Evolutionary conservation across 495 filamentous ascomycete genomes (phyloP), one percentile per base, ranked within the genome.

Genomic region (Aspergillus cavernicola): DNA sequence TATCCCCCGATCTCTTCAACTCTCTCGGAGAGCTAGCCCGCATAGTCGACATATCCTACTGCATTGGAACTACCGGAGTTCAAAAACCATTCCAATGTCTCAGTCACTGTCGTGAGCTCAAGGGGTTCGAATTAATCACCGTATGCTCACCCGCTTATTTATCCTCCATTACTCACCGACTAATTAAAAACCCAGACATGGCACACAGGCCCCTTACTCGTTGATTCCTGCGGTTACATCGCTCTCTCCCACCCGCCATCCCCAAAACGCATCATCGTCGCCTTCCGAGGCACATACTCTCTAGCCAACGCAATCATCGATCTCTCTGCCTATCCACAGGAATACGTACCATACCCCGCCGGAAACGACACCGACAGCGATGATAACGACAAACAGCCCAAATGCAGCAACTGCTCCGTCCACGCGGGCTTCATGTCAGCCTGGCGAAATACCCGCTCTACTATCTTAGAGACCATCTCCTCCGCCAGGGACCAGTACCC

Each of bases 21-120:
- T 87, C 90, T 12, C 80, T 98, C 19, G 89, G 96, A 60, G 89
- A 95, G 63, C 71, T 92, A 46, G 81, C 92, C 12, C 84, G 90
- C 38, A 77, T 98, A 3, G 92, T 97, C 23, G 95, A 98, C 57
- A 93, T 98, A 42, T 76, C 90, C 24, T 98, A 98, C 76, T 98
- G 93, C 67, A 87, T 97, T 49, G 88, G 89, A 36, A 83, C 79
- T n/a, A 77, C 82, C n/a, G 93, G 93, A 29, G 82, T 97, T 50
- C 70, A 77, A 7, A 79, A 82, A 50, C 93, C 93, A 8, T 98
- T 98, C 64, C 62, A 81, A 36, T 98, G 93, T 66, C 80, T 84
- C 20, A 91, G 86, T 53, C 88, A 85, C 62, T 98, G 93, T 68
- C 63, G 68, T 7, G 88, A 96, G 28, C 96, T 97, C 57, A 78